phyloP scores from a whole-genome alignment of 2,329 filamentous ascomycete genomes.

The Stachybotrys chlorohalonatus region DNA sequence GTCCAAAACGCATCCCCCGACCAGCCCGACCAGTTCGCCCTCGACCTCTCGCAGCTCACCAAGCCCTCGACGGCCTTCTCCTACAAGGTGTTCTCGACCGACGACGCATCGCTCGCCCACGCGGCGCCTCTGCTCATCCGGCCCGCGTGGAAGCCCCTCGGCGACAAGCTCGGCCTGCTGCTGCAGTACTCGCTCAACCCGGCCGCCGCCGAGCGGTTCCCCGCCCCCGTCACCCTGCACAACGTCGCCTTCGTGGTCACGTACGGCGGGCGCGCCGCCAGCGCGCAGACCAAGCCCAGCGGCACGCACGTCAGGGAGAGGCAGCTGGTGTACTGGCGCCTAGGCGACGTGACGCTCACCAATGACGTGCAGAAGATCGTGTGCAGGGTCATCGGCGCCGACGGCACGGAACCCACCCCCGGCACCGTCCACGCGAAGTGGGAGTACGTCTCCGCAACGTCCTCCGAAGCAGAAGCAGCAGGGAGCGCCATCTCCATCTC shows the following conservation, averaged over 20 bases:
- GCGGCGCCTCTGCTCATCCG: slow-evolving; percentile 67
- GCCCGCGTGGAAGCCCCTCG: slow-evolving; percentile 74
- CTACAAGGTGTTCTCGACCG: slow-evolving; percentile 74
- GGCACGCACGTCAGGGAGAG: slow-evolving; percentile 75
- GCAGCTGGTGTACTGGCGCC: slow-evolving; percentile 69
- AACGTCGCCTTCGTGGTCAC: slow-evolving; percentile 68
- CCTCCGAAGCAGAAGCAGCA: slow-evolving; percentile 31
- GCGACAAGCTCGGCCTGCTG: slow-evolving; percentile 77
- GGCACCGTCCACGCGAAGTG: slow-evolving; percentile 78
- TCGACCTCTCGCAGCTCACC: slow-evolving; percentile 65
- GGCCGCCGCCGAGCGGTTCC: slow-evolving; percentile 33
- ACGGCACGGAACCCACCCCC: slow-evolving; percentile 59
- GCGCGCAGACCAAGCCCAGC: slow-evolving; percentile 67
- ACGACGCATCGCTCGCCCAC: slow-evolving; percentile 30
- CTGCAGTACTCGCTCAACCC: slow-evolving; percentile 81
- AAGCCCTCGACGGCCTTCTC: slow-evolving; percentile 80
- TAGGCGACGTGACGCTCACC: slow-evolving; percentile 64
- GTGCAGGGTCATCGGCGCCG: slow-evolving; percentile 67
- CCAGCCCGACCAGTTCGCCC: slow-evolving; percentile 68
- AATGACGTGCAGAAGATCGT: slow-evolving; percentile 67
- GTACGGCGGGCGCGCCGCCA: slow-evolving; percentile 59
- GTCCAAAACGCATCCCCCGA: slow-evolving; percentile 58
- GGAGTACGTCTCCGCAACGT: slow-evolving; percentile 45
- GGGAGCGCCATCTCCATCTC: slow-evolving; percentile 59
- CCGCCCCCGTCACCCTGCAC: slow-evolving; percentile 38